Evolutionary conservation across 2,329 filamentous ascomycete genomes (phyloP).

Genomic region (Dactylella cylindrospora): DNA sequence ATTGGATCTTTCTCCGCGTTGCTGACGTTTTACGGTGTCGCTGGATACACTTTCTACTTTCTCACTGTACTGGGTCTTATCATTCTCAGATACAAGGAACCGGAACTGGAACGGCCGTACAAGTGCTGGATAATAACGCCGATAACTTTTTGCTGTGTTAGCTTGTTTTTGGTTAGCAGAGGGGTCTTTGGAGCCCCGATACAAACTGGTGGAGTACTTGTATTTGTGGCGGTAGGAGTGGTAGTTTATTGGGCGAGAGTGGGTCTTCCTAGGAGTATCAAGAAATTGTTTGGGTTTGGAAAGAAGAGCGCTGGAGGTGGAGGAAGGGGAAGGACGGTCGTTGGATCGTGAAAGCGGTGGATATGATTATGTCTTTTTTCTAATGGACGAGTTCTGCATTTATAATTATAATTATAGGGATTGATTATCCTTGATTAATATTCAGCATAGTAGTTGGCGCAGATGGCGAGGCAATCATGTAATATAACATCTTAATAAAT

Average conservation of each 20-base stretch:
- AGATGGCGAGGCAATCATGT: too few species aligned
- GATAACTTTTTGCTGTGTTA: constrained; percentile 97
- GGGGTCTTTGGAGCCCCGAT: constrained; percentile 88
- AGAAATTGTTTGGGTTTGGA: constrained; percentile 53
- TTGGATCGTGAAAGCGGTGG: constrained; percentile 22
- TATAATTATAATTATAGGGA: too few species aligned
- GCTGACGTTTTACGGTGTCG: constrained; percentile 95
- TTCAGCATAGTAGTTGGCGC: too few species aligned
- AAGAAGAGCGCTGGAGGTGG: constrained; percentile 60
- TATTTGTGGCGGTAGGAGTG: constrained; percentile 78
- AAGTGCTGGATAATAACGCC: constrained; percentile 95
- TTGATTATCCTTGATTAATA: too few species aligned
- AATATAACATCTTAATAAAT: too few species aligned
- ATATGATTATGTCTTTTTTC: background rate
- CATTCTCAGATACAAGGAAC: constrained; percentile 82
- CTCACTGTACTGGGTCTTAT: constrained; percentile 91
- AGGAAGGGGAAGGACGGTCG: constrained; percentile 60
- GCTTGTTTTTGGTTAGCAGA: constrained; percentile 82
- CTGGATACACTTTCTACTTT: constrained; percentile 97
- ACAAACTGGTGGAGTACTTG: constrained; percentile 83
- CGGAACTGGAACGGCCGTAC: constrained; percentile 84
- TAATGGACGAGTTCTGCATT: background rate
- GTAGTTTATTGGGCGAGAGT: constrained; percentile 89
- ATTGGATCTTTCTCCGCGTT: constrained; percentile 89
- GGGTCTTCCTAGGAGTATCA: constrained; percentile 56